Percentiles rank a stretch among this genome's conserved stretches.
phyloP scores from a whole-genome alignment of 371 early-diverging fungal species.

The Coemansia sp. region DNA sequence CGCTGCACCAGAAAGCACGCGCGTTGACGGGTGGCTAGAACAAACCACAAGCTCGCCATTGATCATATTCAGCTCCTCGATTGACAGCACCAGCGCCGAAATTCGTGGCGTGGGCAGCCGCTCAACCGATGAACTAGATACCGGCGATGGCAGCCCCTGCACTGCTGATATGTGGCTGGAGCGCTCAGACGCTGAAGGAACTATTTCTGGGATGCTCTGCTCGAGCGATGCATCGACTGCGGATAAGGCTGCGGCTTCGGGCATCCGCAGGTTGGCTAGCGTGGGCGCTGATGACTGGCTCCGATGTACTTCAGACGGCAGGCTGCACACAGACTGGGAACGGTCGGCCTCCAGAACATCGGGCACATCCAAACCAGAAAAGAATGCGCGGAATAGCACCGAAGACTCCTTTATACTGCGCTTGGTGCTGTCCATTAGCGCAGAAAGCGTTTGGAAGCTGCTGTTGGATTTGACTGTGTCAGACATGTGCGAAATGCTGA shows the following conservation, averaged over 20 bases:
- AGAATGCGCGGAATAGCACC: conserved; percentile 25
- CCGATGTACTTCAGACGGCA: not conserved
- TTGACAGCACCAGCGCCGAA: conserved; percentile 21
- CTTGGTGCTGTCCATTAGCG: conserved; percentile 13
- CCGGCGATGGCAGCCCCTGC: conserved; percentile 1
- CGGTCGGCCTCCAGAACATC: not conserved
- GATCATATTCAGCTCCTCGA: conserved; percentile 24
- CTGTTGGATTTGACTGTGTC: not conserved
- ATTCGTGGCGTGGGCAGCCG: not conserved
- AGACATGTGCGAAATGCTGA: not conserved
- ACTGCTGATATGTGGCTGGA: not conserved
- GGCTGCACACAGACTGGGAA: not conserved
- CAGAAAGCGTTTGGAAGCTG: not conserved
- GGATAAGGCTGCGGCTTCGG: not conserved
- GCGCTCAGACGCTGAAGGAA: conserved; percentile 2
- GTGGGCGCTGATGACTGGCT: not conserved
- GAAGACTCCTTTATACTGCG: conserved; percentile 32
- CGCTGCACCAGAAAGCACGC: not conserved
- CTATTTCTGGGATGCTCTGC: not conserved
- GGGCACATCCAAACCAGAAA: conserved; percentile 17
- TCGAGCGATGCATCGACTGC: not conserved
- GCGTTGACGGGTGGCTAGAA: not conserved
- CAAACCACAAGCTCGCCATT: conserved; percentile 5
- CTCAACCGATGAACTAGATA: not conserved
- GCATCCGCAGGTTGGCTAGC: not conserved